A percentile compares a stretch with the other conserved stretches of the same genome.
Evolutionary conservation across 805 yeast genomes (phyloP).

Genomic region (Pichia californica): DNA sequence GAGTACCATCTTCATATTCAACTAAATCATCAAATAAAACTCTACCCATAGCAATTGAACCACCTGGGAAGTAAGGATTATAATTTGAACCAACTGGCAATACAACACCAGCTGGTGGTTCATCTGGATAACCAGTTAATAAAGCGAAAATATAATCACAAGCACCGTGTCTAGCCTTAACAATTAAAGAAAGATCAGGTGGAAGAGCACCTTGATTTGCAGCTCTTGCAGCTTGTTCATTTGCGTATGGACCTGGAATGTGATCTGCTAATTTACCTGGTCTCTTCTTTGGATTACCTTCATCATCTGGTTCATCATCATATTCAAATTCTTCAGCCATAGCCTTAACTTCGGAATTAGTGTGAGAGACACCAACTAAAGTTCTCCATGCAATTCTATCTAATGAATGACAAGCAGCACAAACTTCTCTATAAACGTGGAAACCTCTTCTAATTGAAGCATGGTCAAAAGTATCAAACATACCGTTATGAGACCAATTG

Average conservation of each 20-base stretch:
- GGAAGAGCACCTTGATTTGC: conserved; percentile 99
- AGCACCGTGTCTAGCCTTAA: conserved; percentile 99
- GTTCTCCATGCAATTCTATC: conserved; percentile 98
- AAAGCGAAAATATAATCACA: conserved; percentile 90
- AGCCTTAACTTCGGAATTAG: conserved; percentile 80
- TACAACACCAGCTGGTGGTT: conserved; percentile 94
- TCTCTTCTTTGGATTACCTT: conserved; percentile 97
- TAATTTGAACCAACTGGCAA: conserved; percentile 94
- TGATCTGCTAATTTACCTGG: conserved; percentile 96
- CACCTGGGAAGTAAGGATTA: conserved; percentile 99
- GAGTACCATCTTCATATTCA: conserved; percentile 98
- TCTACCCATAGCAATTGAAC: conserved; percentile 98
- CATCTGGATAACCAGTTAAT: conserved; percentile 98
- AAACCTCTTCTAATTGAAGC: conserved; percentile 97
- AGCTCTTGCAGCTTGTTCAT: conserved; percentile 99
- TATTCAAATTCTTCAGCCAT: conserved; percentile 96
- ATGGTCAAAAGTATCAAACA: conserved; percentile 87
- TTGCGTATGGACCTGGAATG: conserved; percentile 91
- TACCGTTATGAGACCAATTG: conserved; percentile 92
- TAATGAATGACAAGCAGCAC: conserved; percentile 97
- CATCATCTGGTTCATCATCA: conserved; percentile 93
- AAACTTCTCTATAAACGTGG: conserved; percentile 97
- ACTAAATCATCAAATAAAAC: conserved; percentile 95
- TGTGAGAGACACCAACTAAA: conserved; percentile 93
- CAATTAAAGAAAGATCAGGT: conserved; percentile 94